Base-by-base conservation (phyloP, 108 stramenopile species). In the Fragilaria crotonensis region DNA sequence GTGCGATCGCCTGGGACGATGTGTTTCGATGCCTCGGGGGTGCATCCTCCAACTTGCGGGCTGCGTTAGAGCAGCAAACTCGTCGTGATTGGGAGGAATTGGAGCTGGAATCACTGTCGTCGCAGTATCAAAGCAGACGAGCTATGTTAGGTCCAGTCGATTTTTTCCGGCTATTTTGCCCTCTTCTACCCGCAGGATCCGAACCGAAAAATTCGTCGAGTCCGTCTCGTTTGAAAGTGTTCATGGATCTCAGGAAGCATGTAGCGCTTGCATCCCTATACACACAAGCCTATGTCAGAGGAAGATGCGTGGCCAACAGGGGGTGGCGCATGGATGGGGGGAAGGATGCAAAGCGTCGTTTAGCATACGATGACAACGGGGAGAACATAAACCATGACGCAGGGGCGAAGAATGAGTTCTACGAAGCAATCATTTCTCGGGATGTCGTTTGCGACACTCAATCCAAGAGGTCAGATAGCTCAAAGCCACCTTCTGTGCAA, bases 1-100 rank as follows among this genome's bases (percentile, higher is more conserved):
- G 33, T 0, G 79, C 81, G 18, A 68, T 84, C 1, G 78, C 84
- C 22, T 78, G 84, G 57, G 84, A 90, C 60, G 84, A 90, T 78
- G 76, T 68, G 14, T 81, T 81, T 73, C 67, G 84, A n/a, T 83
- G 82, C 44, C 63, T 90, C 71, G 45, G 66, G 61, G 56, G 18
- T 45, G 4, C 33, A 32, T 41, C 14, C 14, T 20, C 28, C 3
- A 14, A 18, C 19, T 11, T 56, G 1, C 54, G 54, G 32, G 19
- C 54, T 5, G 54, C 32, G 1, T 7, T 56, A 3, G 54, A 56
- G 4, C 1, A 31, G 1, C n/a, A 26, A 5, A 19, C 28, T 5
- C 22, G 23, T 56, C 30, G 54, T 11, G 14, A 41, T 14, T 7
- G 25, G 48, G 48, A 19, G 54, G 0, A 5, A 57, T 0, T 33